These are phyloP conservation scores for Stachybotrys chartarum DNA, from an alignment of 2,329 filamentous ascomycete genomes.

Conservation along the genomic window DNA sequence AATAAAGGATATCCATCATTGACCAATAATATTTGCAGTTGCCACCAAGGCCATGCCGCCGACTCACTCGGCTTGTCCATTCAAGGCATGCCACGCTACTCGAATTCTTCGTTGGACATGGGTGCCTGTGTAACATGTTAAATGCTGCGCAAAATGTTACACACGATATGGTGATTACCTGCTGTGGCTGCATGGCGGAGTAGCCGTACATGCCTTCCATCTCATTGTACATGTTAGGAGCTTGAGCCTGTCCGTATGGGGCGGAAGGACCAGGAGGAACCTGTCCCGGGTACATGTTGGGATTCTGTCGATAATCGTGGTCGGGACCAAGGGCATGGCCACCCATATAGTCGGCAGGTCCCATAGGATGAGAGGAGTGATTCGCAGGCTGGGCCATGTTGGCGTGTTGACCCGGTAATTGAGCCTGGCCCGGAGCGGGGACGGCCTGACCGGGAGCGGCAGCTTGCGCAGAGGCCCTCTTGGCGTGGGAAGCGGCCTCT, in stretches of 20 bases:
- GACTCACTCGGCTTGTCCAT: too few species aligned
- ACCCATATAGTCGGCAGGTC: conserved; percentile 54
- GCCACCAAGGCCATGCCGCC: too few species aligned
- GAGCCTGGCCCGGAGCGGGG: conserved; percentile 40
- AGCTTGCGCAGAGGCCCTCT: conserved; percentile 56
- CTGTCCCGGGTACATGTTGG: conserved; percentile 74
- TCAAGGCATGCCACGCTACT: conserved; percentile 15
- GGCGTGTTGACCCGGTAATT: conserved; percentile 45
- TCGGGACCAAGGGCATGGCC: conserved; percentile 58
- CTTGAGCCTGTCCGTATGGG: conserved; percentile 70
- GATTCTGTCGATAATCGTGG: conserved; percentile 72
- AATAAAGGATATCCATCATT: too few species aligned
- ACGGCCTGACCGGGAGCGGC: conserved; percentile 32
- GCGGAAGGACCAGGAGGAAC: conserved; percentile 66
- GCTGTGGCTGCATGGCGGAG: conserved; percentile 71
- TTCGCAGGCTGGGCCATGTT: conserved; percentile 47
- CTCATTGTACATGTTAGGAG: conserved; percentile 67
- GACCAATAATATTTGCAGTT: too few species aligned
- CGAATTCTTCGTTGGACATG: conserved; percentile 39
- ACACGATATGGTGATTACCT: conserved; percentile 47
- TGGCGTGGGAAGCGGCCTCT: conserved; percentile 80
- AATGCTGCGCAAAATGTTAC: not conserved
- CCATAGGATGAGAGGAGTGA: conserved; percentile 50
- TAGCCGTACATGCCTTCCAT: conserved; percentile 85
- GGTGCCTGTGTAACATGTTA: conserved; percentile 21